These are phyloP conservation scores for Cucurbita ficifolia DNA, from an alignment of 306 rosid genomes.

Conservation along the genomic window DNA sequence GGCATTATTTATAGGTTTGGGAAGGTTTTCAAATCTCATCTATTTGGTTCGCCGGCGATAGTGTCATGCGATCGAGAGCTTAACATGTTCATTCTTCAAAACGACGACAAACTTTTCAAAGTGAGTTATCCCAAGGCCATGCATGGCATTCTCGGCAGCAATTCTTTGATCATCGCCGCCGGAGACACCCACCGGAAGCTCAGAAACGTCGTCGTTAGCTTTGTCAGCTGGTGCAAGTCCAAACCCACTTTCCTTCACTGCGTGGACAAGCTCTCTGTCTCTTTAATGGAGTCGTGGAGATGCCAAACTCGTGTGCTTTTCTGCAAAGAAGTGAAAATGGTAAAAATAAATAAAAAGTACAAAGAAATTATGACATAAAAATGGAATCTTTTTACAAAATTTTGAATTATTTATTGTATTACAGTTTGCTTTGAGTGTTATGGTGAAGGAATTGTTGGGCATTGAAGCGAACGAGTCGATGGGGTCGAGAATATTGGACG, in stretches of 20 bases:
- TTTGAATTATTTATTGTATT: not conserved
- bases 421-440: conserved; percentile 44
- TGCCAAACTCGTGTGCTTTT: conserved; percentile 27
- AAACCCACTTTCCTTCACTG: conserved; percentile 26
- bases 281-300: conserved; percentile 45
- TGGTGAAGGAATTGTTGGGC: conserved; percentile 47
- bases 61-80: conserved; percentile 70
- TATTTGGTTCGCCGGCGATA: conserved; percentile 54
- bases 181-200: conserved; percentile 67
- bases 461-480: conserved; percentile 41
- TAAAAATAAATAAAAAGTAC: conserved; percentile 1
- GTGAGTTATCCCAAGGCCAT: conserved; percentile 55
- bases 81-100: conserved; percentile 59
- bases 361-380: too few relatives aligned
- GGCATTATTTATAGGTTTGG: conserved; percentile 30
- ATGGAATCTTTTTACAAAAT: too few relatives aligned
- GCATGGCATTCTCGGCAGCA: conserved; percentile 51
- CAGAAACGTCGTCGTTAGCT: conserved; percentile 24
- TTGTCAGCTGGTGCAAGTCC: conserved; percentile 35
- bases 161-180: conserved; percentile 25
- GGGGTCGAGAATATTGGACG: conserved; percentile 33
- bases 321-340: conserved; percentile 53
- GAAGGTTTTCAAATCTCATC: conserved; percentile 58
- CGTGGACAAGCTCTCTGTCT: conserved; percentile 30
- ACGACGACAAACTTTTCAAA: conserved; percentile 54